phyloP scores from a whole-genome alignment of 305 asterid genomes.

The Fraxinus sp. region DNA sequence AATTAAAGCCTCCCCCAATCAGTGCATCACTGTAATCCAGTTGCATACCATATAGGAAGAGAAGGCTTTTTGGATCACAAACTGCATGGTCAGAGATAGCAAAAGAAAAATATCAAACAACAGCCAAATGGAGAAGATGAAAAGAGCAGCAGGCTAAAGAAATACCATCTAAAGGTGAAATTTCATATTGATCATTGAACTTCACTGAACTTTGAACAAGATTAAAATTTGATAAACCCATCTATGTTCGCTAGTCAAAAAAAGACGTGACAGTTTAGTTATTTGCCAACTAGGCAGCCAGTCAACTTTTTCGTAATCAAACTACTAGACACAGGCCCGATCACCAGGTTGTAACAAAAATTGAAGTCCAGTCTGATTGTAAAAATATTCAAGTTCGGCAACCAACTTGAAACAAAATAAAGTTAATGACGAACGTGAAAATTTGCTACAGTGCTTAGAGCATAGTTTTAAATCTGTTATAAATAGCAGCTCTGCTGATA shows the following conservation, averaged over 20 bases:
- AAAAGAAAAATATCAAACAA: conserved; percentile 16
- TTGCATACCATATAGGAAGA: conserved; percentile 83
- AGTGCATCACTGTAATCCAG: conserved; percentile 93
- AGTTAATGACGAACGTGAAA: not conserved
- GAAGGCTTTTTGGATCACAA: conserved; percentile 94
- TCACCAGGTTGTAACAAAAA: too few species aligned
- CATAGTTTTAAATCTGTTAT: not conserved
- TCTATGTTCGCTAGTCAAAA: not conserved
- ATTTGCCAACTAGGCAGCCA: too few species aligned
- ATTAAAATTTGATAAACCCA: not conserved
- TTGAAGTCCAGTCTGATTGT: not conserved
- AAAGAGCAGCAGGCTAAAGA: not conserved
- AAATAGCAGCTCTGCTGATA: not conserved
- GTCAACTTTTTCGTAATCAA: too few species aligned
- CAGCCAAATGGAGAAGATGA: not conserved
- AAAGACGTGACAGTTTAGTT: too few species aligned
- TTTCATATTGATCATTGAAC: not conserved
- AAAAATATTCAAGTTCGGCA: not conserved
- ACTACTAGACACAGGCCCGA: too few species aligned
- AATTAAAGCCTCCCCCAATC: conserved; percentile 92
- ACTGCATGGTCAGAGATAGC: conserved; percentile 43
- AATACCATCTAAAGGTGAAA: not conserved
- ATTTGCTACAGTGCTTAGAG: not conserved
- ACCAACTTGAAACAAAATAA: not conserved
- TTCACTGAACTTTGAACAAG: not conserved